Conservation (phyloP, 2,329 filamentous ascomycete species). For the Alternaria arbusti region DNA sequence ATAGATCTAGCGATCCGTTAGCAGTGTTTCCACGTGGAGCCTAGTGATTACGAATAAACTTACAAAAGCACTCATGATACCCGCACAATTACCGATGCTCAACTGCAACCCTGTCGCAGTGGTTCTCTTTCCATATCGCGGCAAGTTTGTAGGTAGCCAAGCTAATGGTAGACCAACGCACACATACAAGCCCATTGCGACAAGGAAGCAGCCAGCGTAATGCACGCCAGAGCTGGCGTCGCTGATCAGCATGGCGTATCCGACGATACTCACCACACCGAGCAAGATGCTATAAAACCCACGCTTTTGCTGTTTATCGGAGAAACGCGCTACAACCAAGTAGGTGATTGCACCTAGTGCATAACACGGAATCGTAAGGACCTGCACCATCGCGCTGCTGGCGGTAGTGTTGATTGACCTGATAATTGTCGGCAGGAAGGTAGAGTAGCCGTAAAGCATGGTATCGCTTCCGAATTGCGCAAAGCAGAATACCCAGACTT, state of each 20-base stretch:
- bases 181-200: constrained; percentile 74
- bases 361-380: constrained; percentile 81
- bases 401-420: constrained; percentile 68
- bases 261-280: constrained; percentile 67
- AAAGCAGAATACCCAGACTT: constrained; percentile 72
- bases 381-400: constrained; percentile 70
- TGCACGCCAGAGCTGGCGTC: constrained; percentile 66
- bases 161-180: constrained; percentile 62
- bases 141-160: constrained; percentile 71
- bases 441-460: constrained; percentile 80
- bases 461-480: constrained; percentile 77
- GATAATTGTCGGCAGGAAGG: constrained; percentile 81
- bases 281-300: constrained; percentile 70
- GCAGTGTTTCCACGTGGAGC: not conserved
- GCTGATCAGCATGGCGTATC: constrained; percentile 72
- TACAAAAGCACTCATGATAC: constrained; percentile 77
- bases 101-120: constrained; percentile 75
- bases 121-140: constrained; percentile 77
- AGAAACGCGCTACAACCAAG: constrained; percentile 69
- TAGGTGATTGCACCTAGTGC: constrained; percentile 74
- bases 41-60: constrained; percentile 24
- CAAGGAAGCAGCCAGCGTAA: constrained; percentile 79
- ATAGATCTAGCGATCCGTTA: constrained; percentile 52
- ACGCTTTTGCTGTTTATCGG: constrained; percentile 70
- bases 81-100: constrained; percentile 72